phyloP scores from a whole-genome alignment of 805 yeast genomes.

The Candida pseudofarinosa region DNA sequence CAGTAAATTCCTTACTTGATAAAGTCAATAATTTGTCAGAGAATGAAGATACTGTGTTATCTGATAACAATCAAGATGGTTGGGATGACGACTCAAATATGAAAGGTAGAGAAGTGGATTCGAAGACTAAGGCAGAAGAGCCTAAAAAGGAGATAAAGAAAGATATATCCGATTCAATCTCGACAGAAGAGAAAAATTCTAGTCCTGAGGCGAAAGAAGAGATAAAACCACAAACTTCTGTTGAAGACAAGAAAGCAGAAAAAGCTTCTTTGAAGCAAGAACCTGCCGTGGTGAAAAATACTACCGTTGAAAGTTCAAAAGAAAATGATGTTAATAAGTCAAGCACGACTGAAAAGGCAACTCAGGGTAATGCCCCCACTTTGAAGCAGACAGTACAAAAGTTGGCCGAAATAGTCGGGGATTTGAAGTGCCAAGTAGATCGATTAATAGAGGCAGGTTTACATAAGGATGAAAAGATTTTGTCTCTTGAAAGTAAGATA shows the following conservation, averaged over 20 bases:
- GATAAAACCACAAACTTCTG: neutral
- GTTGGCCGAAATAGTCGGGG: conserved; percentile 52
- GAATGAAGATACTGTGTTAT: conserved; percentile 27
- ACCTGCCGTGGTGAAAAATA: conserved; percentile 10
- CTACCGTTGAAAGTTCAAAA: conserved; percentile 3
- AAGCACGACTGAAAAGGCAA: conserved; percentile 13
- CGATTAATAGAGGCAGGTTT: conserved; percentile 48
- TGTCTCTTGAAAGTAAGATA: conserved; percentile 56
- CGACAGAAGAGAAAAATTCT: neutral
- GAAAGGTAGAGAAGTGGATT: neutral
- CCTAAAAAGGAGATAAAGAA: conserved; percentile 6
- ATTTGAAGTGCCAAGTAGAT: conserved; percentile 53
- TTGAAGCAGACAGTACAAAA: conserved; percentile 70
- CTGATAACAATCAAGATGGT: conserved; percentile 22
- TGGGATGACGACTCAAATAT: conserved; percentile 28
- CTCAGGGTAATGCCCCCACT: conserved; percentile 46
- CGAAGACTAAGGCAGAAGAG: conserved; percentile 5
- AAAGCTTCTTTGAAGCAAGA: conserved; percentile 8
- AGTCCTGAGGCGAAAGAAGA: neutral
- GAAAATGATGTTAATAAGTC: conserved; percentile 11
- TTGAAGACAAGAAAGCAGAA: neutral
- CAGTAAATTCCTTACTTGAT: conserved; percentile 30
- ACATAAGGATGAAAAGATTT: conserved; percentile 64
- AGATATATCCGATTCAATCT: conserved; percentile 1
- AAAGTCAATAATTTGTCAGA: conserved; percentile 39